Evolutionary conservation across 139 green algal genomes (phyloP).

Genomic region (Haematococcus sp.): DNA sequence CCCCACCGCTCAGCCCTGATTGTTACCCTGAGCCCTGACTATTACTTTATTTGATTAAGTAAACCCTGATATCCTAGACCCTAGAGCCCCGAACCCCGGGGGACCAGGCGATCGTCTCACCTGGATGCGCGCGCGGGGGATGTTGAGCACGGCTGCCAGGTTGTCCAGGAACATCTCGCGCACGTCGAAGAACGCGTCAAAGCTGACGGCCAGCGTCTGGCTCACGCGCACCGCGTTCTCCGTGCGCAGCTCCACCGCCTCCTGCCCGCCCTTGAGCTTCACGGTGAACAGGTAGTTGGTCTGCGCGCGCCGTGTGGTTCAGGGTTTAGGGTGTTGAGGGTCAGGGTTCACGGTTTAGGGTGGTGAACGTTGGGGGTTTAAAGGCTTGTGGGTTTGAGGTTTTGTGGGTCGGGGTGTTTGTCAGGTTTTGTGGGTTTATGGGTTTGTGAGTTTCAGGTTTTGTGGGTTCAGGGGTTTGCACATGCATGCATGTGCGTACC

Average conservation of each 20-base stretch:
- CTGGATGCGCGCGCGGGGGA: constrained; percentile 23
- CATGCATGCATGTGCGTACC: neutral
- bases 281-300: constrained; percentile 15
- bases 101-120: neutral
- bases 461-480: neutral
- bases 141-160: constrained; percentile 32
- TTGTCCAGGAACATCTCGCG: constrained; percentile 22
- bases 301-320: neutral
- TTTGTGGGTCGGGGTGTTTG: too few relatives aligned
- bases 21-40: too few relatives aligned
- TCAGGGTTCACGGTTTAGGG: too few relatives aligned
- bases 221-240: constrained; percentile 26
- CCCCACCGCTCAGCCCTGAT: too few relatives aligned
- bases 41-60: too few relatives aligned
- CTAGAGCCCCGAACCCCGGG: too few relatives aligned
- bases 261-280: constrained; percentile 28
- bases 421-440: too few relatives aligned
- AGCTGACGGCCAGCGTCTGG: constrained; percentile 6
- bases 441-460: too few relatives aligned
- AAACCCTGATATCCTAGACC: too few relatives aligned
- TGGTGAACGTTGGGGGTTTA: neutral
- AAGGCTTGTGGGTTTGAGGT: too few relatives aligned
- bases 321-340: too few relatives aligned
- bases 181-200: constrained; percentile 15
- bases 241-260: constrained; percentile 26